Percentiles rank a stretch among this genome's conserved stretches.
These are phyloP conservation scores for Backusella luteola DNA, from an alignment of 192 early-diverging fungal species.

Conservation along the genomic window DNA sequence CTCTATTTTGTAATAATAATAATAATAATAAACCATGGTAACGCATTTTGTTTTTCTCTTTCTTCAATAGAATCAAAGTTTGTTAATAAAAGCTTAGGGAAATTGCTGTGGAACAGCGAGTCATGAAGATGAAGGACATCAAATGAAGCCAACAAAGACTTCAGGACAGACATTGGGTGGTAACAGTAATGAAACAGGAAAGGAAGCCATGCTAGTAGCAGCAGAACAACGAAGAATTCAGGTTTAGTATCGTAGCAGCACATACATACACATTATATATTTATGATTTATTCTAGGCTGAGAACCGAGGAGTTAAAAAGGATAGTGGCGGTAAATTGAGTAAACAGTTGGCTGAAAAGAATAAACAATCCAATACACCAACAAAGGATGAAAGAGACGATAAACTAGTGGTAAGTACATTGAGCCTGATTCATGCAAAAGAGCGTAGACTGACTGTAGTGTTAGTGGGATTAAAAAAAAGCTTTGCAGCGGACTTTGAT, in stretches of 20 bases:
- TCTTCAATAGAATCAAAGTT: neutral
- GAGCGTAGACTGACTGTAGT: neutral
- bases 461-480: neutral
- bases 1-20: neutral
- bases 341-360: slow-evolving; percentile 14
- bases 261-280: neutral
- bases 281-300: neutral
- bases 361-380: neutral
- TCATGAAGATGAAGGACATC: slow-evolving; percentile 13
- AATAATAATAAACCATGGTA: neutral
- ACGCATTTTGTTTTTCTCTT: neutral
- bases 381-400: neutral
- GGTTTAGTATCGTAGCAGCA: neutral
- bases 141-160: neutral
- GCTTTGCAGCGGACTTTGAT: neutral
- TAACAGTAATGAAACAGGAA: neutral
- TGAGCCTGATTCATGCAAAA: neutral
- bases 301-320: slow-evolving; percentile 12
- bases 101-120: slow-evolving; percentile 13
- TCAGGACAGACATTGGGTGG: slow-evolving; percentile 7
- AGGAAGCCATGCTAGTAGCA: slow-evolving; percentile 12
- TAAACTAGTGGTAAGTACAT: slow-evolving; percentile 1
- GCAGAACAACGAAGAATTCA: slow-evolving; percentile 10
- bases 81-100: neutral
- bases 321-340: slow-evolving; percentile 11